Evolutionary conservation across 2,329 filamentous ascomycete genomes (phyloP).

Genomic region (Talaromyces atroroseus): DNA sequence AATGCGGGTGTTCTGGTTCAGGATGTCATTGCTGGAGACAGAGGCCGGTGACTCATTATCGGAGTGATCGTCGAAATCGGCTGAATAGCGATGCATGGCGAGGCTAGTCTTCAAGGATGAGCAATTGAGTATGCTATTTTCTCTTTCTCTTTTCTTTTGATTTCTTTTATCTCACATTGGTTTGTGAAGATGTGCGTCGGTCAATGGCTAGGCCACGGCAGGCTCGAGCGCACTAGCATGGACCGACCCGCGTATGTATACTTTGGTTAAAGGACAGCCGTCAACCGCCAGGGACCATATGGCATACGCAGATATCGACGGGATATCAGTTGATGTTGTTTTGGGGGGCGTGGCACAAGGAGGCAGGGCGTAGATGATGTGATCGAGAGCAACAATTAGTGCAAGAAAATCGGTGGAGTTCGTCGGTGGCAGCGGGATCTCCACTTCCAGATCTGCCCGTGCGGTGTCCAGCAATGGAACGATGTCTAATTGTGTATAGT

Average conservation of each 20-base stretch:
- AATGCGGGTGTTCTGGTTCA: background rate
- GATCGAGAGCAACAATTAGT: background rate
- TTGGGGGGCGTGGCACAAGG: background rate
- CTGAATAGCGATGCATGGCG: slow-evolving; percentile 28
- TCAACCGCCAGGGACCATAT: background rate
- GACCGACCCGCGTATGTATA: background rate
- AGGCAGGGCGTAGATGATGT: background rate
- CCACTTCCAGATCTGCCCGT: background rate
- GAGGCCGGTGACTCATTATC: slow-evolving; percentile 33
- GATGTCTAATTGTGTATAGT: too few relatives aligned
- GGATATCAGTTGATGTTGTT: background rate
- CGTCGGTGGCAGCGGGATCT: background rate
- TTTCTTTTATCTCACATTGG: background rate
- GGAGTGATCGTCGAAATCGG: slow-evolving; percentile 30
- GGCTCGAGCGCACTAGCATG: background rate
- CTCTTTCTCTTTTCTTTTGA: background rate
- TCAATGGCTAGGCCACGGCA: background rate
- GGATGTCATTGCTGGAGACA: slow-evolving; percentile 26
- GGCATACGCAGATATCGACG: background rate
- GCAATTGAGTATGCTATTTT: background rate
- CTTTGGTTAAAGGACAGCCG: background rate
- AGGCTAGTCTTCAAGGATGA: background rate
- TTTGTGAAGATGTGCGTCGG: background rate
- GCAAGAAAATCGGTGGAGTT: background rate
- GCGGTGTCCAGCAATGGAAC: too few relatives aligned